Percentiles rank a stretch among this genome's conserved stretches.
Conservation (phyloP, 1,139 yeast species). For the Arxiozyma telluris region DNA sequence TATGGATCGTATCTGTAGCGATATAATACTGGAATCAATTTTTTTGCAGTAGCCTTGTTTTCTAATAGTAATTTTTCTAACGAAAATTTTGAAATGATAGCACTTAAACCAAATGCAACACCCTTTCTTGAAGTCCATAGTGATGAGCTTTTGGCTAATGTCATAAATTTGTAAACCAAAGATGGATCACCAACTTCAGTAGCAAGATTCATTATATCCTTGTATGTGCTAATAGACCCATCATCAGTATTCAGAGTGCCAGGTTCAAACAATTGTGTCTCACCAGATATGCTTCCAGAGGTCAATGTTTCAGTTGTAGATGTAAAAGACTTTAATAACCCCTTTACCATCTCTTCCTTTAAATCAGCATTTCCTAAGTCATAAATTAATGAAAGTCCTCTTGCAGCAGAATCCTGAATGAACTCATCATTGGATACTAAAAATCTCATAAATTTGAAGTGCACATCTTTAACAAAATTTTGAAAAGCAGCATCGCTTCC, state of each 20-base stretch:
- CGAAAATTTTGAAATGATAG: constrained; percentile 70
- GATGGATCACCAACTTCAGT: constrained; percentile 95
- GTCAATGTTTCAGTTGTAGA: constrained; percentile 41
- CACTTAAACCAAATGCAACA: constrained; percentile 86
- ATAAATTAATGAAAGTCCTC: constrained; percentile 76
- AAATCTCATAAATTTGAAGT: constrained; percentile 63
- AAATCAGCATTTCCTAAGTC: constrained; percentile 65
- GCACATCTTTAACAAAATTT: constrained; percentile 39
- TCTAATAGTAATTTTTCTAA: constrained; percentile 53
- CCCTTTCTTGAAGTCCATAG: constrained; percentile 92
- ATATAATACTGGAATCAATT: constrained; percentile 72
- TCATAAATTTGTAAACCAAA: constrained; percentile 88
- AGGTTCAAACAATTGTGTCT: constrained; percentile 78
- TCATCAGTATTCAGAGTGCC: constrained; percentile 74
- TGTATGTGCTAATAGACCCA: constrained; percentile 82
- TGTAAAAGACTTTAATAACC: constrained; percentile 72
- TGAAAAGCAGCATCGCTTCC: constrained; percentile 39
- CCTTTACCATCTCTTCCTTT: constrained; percentile 65
- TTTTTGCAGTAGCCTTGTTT: constrained; percentile 46
- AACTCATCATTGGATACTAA: constrained; percentile 74
- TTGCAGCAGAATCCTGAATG: constrained; percentile 82
- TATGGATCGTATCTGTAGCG: constrained; percentile 84
- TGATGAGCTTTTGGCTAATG: constrained; percentile 78
- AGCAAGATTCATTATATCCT: constrained; percentile 75
- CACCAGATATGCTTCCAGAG: constrained; percentile 66